These are phyloP conservation scores for Botrytis deweyae DNA, from an alignment of 2,329 filamentous ascomycete species.

Conservation along the genomic window DNA sequence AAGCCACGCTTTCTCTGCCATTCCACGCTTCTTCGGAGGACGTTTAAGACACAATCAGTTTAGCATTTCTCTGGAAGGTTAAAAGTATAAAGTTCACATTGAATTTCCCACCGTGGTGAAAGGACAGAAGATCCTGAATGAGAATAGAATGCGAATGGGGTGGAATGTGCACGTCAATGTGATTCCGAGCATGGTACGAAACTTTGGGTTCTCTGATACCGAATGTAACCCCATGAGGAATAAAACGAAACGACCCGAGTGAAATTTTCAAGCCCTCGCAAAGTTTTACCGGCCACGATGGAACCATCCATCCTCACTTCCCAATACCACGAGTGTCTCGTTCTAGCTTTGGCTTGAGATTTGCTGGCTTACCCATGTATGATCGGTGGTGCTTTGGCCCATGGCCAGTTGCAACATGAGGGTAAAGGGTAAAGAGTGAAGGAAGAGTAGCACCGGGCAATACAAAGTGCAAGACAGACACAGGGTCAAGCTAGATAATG, in stretches of 20 bases:
- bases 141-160: background rate
- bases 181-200: background rate
- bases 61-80: background rate
- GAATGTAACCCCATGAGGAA: background rate
- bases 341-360: background rate
- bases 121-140: background rate
- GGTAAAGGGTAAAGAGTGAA: background rate
- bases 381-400: background rate
- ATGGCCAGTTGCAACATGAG: background rate
- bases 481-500: background rate
- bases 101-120: background rate
- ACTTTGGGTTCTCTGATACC: background rate
- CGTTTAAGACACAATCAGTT: background rate
- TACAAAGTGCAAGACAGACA: background rate
- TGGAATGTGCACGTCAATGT: background rate
- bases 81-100: background rate
- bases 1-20: background rate
- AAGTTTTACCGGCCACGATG: background rate
- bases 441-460: background rate
- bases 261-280: background rate
- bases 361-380: background rate
- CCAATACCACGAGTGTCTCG: background rate
- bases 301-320: background rate
- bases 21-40: background rate
- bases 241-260: conserved; percentile 6